Evolutionary conservation across 2,329 filamentous ascomycete species (phyloP).

Genomic region (Hymenoscyphus scutula): DNA sequence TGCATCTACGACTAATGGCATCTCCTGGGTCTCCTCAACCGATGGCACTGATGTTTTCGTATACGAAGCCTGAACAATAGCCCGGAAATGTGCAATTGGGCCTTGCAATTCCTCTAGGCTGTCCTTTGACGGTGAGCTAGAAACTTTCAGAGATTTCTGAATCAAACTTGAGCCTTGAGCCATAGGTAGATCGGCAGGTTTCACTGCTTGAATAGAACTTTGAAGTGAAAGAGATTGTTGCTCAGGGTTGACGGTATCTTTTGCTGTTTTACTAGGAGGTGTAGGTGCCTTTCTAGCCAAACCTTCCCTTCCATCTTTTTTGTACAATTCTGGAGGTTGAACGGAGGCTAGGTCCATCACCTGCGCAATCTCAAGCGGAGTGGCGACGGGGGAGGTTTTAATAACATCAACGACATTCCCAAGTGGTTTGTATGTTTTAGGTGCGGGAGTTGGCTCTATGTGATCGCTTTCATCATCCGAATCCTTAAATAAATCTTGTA

Average conservation of each 20-base stretch:
- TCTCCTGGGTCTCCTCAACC: background rate
- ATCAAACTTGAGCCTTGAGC: background rate
- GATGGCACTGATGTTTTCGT: background rate
- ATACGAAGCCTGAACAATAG: constrained; percentile 18
- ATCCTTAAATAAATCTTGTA: too few species aligned
- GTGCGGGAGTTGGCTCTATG: too few species aligned
- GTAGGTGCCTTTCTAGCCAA: background rate
- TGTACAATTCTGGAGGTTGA: background rate
- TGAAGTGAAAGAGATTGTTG: background rate
- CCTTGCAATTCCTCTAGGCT: constrained; percentile 12
- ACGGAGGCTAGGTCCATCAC: background rate
- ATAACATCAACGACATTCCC: background rate
- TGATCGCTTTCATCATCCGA: too few species aligned
- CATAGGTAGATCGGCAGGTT: background rate
- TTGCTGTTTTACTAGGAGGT: background rate
- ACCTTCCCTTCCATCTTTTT: background rate
- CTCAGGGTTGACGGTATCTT: background rate
- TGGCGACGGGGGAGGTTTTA: background rate
- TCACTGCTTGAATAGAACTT: background rate
- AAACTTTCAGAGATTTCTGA: background rate
- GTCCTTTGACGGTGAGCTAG: background rate
- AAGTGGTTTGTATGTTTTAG: background rate
- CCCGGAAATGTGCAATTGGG: constrained; percentile 16
- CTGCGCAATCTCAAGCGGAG: background rate
- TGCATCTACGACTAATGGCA: background rate